Evolutionary conservation across 1,284 basidiomycete genomes (phyloP).

Genomic region (Porodaedalea pini): DNA sequence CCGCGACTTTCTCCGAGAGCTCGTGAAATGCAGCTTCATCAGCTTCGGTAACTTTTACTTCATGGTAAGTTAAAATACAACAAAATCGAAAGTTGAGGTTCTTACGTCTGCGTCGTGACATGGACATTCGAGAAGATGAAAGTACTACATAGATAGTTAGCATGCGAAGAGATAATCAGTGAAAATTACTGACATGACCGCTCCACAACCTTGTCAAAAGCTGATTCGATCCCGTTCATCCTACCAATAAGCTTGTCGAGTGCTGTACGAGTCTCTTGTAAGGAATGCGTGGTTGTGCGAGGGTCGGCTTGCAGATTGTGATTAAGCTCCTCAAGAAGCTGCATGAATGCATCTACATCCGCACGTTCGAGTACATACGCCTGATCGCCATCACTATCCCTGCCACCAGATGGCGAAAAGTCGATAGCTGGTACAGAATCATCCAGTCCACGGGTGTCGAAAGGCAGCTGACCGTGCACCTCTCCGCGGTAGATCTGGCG

Average conservation of each 20-base stretch:
- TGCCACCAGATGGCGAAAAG: constrained; percentile 61
- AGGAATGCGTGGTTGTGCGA: constrained; percentile 46
- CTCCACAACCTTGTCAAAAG: constrained; percentile 79
- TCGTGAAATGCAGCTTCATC: constrained; percentile 70
- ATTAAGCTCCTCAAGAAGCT: constrained; percentile 64
- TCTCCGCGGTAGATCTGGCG: constrained; percentile 77
- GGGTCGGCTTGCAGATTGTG: constrained; percentile 46
- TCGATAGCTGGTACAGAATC: constrained; percentile 74
- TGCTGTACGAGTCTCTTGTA: constrained; percentile 55
- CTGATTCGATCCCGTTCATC: constrained; percentile 73
- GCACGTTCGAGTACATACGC: constrained; percentile 63
- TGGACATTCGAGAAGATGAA: constrained; percentile 63
- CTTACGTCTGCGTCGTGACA: constrained; percentile 66
- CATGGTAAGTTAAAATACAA: not conserved
- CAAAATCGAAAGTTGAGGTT: constrained; percentile 23
- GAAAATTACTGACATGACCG: constrained; percentile 56
- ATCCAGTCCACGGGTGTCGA: constrained; percentile 71
- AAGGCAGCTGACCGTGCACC: constrained; percentile 76
- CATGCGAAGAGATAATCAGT: not conserved
- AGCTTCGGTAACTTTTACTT: constrained; percentile 54
- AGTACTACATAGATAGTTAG: constrained; percentile 47
- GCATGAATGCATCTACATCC: constrained; percentile 69
- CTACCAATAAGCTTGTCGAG: constrained; percentile 67
- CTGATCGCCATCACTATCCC: constrained; percentile 35
- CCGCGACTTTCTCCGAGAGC: constrained; percentile 58